A percentile compares a stretch with the other conserved stretches of the same genome.
Evolutionary conservation across 176 grass and related monocot genomes (phyloP).

Genomic region (Echinochloa phyllopogon): DNA sequence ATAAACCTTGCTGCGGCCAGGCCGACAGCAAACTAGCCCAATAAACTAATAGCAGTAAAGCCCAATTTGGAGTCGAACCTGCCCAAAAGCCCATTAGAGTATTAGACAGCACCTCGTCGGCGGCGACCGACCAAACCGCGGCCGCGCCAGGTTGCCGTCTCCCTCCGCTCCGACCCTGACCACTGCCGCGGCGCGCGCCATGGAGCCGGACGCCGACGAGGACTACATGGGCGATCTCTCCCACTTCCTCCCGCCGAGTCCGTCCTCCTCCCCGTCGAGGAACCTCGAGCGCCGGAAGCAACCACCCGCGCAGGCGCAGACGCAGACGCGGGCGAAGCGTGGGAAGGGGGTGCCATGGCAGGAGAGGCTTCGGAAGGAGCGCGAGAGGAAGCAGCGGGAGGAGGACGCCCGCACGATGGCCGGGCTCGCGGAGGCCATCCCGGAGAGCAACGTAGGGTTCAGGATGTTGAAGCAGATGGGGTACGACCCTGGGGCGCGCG

Average conservation of each 20-base stretch:
- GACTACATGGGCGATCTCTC: slow-evolving; percentile 96
- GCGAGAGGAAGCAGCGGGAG: slow-evolving; percentile 63
- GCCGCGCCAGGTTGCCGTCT: too few species aligned
- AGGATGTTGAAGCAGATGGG: slow-evolving; percentile 87
- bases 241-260: slow-evolving; percentile 60
- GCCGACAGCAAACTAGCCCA: neutral
- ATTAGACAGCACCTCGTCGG: neutral
- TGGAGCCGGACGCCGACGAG: slow-evolving; percentile 60
- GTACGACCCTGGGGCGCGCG: slow-evolving; percentile 55
- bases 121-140: neutral
- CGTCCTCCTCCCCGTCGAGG: slow-evolving; percentile 21
- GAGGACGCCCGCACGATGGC: slow-evolving; percentile 76
- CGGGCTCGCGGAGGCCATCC: slow-evolving; percentile 68
- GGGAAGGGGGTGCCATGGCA: slow-evolving; percentile 63
- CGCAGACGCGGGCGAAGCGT: slow-evolving; percentile 44
- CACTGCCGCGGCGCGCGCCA: slow-evolving; percentile 15
- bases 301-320: neutral
- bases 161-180: neutral
- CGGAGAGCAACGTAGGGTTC: slow-evolving; percentile 90
- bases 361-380: slow-evolving; percentile 65
- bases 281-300: slow-evolving; percentile 46
- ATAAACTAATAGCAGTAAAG: neutral
- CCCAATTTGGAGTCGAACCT: neutral
- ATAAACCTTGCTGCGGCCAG: too few species aligned
- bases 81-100: neutral